Evolutionary conservation across 2,329 filamentous ascomycete species (phyloP), one percentile per base, ranked within the genome.

Genomic region (Cyphellophora attinorum): DNA sequence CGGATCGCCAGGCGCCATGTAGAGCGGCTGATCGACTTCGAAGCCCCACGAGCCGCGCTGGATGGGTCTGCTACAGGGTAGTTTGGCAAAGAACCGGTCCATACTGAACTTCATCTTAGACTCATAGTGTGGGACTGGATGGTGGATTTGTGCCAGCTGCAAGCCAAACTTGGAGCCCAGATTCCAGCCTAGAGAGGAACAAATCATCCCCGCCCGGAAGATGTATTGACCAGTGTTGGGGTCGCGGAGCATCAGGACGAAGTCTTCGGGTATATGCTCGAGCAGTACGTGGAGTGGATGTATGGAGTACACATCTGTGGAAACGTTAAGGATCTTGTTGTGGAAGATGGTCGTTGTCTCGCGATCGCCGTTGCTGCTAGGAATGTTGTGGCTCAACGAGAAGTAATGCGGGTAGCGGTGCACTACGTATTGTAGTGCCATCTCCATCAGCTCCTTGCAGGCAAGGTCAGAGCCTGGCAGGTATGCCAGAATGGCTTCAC

Each of bases 51-150:
- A 86, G 3, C 82, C 84, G 33, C 85, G 74, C 56, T 91, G 85
- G 35, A 93, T 91, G 2, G 85, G 77, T 42, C 76, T 76, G 42
- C 79, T 71, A 0, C 79, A 72, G 0, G 82, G 74, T 63, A 86
- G 76, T 52, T 84, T 88, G 18, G 79, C 74, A 52, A 93, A 93
- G 57, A 76, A 91, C 73, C 83, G 69, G 50, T 93, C 84, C 80
- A 93, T 88, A 27, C 81, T 86, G 44, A 85, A 81, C 23, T 81
- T 73, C 81, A 93, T 86, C 62, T 88, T 93, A 54, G 84, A 79
- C 46, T 82, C 82, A 55, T 89, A 93, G 49, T 91, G 82, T 0
- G 85, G 85, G 14, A 93, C 80, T 1, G 72, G 68, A 1, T 60
- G 60, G 52, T 93, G 85, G 40, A 93, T 89, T 38, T 76, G 70